Evolutionary conservation across 495 filamentous ascomycete genomes (phyloP).

Genomic region (Sabuloglossum arenarium): DNA sequence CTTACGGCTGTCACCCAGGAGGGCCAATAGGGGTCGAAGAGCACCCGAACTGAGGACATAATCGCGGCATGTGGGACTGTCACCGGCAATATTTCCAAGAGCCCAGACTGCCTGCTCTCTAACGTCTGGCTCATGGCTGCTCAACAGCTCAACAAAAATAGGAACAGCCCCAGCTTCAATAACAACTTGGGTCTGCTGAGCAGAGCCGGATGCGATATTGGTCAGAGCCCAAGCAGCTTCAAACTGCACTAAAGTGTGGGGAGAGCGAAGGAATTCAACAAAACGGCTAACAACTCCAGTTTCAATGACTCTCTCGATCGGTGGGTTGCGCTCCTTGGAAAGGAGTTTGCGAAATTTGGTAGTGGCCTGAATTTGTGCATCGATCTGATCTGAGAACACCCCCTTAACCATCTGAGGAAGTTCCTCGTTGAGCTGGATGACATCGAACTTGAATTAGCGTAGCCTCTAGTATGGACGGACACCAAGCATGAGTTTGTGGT

Average conservation of each 20-base stretch:
- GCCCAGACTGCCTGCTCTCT: conserved; percentile 99
- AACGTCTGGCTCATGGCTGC: conserved; percentile 93
- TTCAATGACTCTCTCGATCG: conserved; percentile 98
- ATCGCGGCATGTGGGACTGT: conserved; percentile 92
- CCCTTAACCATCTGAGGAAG: conserved; percentile 95
- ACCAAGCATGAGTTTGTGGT: background rate
- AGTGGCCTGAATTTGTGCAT: conserved; percentile 93
- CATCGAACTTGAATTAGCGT: background rate
- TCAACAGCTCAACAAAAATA: conserved; percentile 91
- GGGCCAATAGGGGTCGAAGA: conserved; percentile 64
- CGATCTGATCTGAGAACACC: conserved; percentile 97
- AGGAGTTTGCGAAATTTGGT: conserved; percentile 97
- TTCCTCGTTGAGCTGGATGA: conserved; percentile 73
- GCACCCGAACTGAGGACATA: conserved; percentile 82
- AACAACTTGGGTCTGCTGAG: conserved; percentile 93
- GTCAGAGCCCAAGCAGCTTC: conserved; percentile 98
- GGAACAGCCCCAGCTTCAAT: conserved; percentile 97
- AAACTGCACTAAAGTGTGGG: conserved; percentile 96
- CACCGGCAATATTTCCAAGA: conserved; percentile 95
- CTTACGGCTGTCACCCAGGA: conserved; percentile 95
- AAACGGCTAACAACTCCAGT: conserved; percentile 95
- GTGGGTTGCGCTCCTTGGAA: conserved; percentile 96
- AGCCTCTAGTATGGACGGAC: background rate
- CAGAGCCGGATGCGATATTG: conserved; percentile 96
- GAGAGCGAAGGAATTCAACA: conserved; percentile 94